phyloP scores from a whole-genome alignment of 1,139 yeast species.

The Blastobotrys elegans region DNA sequence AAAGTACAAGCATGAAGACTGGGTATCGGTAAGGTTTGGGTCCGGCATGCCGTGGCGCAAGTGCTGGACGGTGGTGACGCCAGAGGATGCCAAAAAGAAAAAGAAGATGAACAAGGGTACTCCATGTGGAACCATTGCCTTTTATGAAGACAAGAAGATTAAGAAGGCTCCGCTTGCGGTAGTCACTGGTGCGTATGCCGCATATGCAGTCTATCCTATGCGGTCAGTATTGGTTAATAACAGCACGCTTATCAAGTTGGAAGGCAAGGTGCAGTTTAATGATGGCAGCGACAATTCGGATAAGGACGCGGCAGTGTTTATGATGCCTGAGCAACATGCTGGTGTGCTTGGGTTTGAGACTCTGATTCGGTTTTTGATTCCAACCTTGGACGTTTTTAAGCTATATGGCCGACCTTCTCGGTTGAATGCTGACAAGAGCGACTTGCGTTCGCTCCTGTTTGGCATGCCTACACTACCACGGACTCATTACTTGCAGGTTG shows the following conservation, averaged over 20 bases:
- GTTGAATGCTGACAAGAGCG: slow-evolving; percentile 82
- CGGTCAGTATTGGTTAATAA: slow-evolving; percentile 73
- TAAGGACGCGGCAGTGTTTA: slow-evolving; percentile 74
- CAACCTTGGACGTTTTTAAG: slow-evolving; percentile 78
- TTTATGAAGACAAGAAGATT: slow-evolving; percentile 41
- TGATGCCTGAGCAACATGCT: slow-evolving; percentile 94
- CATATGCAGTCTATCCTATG: slow-evolving; percentile 93
- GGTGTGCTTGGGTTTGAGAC: slow-evolving; percentile 96
- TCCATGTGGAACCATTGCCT: slow-evolving; percentile 36
- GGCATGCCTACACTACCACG: slow-evolving; percentile 89
- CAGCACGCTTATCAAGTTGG: slow-evolving; percentile 82
- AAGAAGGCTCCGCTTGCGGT: slow-evolving; percentile 79
- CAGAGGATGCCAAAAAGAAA: slow-evolving; percentile 43
- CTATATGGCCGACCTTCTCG: slow-evolving; percentile 89
- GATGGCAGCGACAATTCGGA: slow-evolving; percentile 44
- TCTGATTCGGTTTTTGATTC: slow-evolving; percentile 78
- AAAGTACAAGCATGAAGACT: slow-evolving; percentile 82
- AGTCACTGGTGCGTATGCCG: slow-evolving; percentile 61
- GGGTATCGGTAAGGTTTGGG: slow-evolving; percentile 93
- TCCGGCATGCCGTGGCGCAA: slow-evolving; percentile 98
- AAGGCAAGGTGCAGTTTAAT: slow-evolving; percentile 66
- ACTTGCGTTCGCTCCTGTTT: slow-evolving; percentile 71
- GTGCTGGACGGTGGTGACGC: slow-evolving; percentile 90
- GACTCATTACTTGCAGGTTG: slow-evolving; percentile 70
- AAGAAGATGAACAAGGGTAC: slow-evolving; percentile 33